Percentiles rank a stretch among this genome's conserved stretches.
Evolutionary conservation across 2,329 filamentous ascomycete genomes (phyloP).

Genomic region (Thermoascus crustaceus): DNA sequence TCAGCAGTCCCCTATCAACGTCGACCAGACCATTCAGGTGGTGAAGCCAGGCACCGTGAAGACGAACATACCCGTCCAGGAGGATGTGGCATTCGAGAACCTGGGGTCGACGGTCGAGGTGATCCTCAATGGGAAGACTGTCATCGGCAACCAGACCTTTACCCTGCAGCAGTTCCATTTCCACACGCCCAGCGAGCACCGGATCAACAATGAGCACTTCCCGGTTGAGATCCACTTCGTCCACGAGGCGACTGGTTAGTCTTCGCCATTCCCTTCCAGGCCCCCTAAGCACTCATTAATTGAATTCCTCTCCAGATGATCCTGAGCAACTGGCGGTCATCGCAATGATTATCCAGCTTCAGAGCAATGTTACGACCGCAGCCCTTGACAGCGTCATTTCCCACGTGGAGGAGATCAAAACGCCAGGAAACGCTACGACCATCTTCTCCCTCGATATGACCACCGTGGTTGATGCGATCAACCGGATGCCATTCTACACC

Average conservation of each 20-base stretch:
- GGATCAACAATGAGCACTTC: slow-evolving; percentile 41
- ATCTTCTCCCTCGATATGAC: slow-evolving; percentile 38
- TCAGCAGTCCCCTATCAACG: slow-evolving; percentile 51
- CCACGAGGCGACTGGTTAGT: slow-evolving; percentile 40
- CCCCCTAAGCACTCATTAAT: background rate
- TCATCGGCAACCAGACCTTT: slow-evolving; percentile 34
- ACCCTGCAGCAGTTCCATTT: slow-evolving; percentile 51
- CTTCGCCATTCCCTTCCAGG: background rate
- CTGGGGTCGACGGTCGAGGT: slow-evolving; percentile 43
- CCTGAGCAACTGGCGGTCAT: slow-evolving; percentile 32
- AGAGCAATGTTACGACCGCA: slow-evolving; percentile 26
- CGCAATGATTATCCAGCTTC: slow-evolving; percentile 36
- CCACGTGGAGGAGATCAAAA: slow-evolving; percentile 32
- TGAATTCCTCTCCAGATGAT: slow-evolving; percentile 17
- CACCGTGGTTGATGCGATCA: slow-evolving; percentile 31
- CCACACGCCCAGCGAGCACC: slow-evolving; percentile 54
- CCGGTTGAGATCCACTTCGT: slow-evolving; percentile 54
- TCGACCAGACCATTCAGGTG: slow-evolving; percentile 13
- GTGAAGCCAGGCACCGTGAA: slow-evolving; percentile 11
- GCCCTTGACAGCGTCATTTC: slow-evolving; percentile 44
- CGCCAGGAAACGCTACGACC: slow-evolving; percentile 30
- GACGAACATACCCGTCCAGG: slow-evolving; percentile 15
- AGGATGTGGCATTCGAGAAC: slow-evolving; percentile 35
- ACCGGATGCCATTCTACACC: slow-evolving; percentile 35
- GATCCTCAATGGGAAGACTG: slow-evolving; percentile 44